These are phyloP conservation scores for Austroboletus niveus DNA, from an alignment of 1,284 basidiomycete genomes.

Conservation along the genomic window DNA sequence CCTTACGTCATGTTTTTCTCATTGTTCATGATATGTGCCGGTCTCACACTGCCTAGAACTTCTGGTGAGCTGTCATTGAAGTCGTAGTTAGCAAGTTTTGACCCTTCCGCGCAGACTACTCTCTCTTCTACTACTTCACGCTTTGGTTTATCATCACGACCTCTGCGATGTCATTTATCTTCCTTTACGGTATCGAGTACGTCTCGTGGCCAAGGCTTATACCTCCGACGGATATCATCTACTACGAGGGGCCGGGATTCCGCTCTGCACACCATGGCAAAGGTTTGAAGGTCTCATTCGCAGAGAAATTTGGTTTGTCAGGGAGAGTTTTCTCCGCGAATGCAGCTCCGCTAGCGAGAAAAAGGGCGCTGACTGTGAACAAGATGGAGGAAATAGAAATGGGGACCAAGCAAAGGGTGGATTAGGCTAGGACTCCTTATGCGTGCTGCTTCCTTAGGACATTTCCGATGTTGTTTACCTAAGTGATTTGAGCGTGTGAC, in stretches of 20 bases:
- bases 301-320: conserved; percentile 34
- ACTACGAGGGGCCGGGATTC: conserved; percentile 86
- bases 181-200: conserved; percentile 81
- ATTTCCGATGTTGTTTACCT: conserved; percentile 4
- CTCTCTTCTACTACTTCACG: conserved; percentile 77
- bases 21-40: conserved; percentile 83
- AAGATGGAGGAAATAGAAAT: conserved; percentile 55
- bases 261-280: conserved; percentile 76
- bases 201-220: conserved; percentile 94
- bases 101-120: conserved; percentile 54
- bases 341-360: conserved; percentile 36
- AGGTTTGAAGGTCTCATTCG: conserved; percentile 50
- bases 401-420: conserved; percentile 67
- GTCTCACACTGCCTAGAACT: conserved; percentile 78
- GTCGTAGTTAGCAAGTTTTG: conserved; percentile 6
- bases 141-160: conserved; percentile 72
- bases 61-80: conserved; percentile 58
- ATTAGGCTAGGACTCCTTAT: conserved; percentile 39
- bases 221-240: conserved; percentile 80
- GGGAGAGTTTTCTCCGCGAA: conserved; percentile 32
- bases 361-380: conserved; percentile 39
- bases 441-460: no score
- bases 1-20: conserved; percentile 84
- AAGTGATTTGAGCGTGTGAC: conserved; percentile 5
- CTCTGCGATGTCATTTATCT: conserved; percentile 65